A percentile compares a stretch with the other conserved stretches of the same genome.
These are phyloP conservation scores for Lotus japonicus DNA, from an alignment of 306 rosid species.

Conservation along the genomic window DNA sequence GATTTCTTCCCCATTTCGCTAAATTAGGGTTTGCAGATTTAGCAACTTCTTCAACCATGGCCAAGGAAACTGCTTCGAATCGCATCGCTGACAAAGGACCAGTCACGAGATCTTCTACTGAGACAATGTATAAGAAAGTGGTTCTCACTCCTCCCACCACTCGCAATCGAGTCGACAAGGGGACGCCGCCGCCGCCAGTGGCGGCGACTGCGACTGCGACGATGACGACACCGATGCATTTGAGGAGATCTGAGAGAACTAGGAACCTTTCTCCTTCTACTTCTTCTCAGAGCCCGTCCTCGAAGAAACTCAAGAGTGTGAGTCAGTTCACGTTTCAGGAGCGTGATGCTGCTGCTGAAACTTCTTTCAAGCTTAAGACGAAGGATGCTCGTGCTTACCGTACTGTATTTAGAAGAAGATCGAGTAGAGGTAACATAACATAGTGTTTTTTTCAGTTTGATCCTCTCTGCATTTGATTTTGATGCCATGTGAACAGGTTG, in stretches of 20 bases:
- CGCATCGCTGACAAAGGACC: neutral
- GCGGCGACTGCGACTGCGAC: slow-evolving; percentile 26
- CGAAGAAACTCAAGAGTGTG: slow-evolving; percentile 35
- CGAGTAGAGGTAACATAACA: neutral
- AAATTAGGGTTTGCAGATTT: neutral
- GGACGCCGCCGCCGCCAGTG: slow-evolving; percentile 9
- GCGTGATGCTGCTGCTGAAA: slow-evolving; percentile 20
- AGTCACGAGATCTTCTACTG: slow-evolving; percentile 26
- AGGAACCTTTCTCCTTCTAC: slow-evolving; percentile 13
- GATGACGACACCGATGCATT: slow-evolving; percentile 34
- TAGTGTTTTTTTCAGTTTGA: neutral
- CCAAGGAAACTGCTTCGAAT: neutral
- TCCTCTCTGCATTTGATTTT: neutral
- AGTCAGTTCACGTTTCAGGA: slow-evolving; percentile 24
- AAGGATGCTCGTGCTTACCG: slow-evolving; percentile 35
- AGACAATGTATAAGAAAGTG: slow-evolving; percentile 11
- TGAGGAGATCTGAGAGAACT: slow-evolving; percentile 64
- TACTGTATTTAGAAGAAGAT: slow-evolving; percentile 3
- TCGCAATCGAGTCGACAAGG: no score
- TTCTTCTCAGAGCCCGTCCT: slow-evolving; percentile 16
- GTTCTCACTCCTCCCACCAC: neutral
- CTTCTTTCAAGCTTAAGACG: slow-evolving; percentile 25
- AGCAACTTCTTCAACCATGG: neutral
- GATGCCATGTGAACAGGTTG: no score
- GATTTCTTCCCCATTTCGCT: neutral